Evolutionary conservation across 1,139 yeast species (phyloP).

Genomic region (Candida sanyaensis): DNA sequence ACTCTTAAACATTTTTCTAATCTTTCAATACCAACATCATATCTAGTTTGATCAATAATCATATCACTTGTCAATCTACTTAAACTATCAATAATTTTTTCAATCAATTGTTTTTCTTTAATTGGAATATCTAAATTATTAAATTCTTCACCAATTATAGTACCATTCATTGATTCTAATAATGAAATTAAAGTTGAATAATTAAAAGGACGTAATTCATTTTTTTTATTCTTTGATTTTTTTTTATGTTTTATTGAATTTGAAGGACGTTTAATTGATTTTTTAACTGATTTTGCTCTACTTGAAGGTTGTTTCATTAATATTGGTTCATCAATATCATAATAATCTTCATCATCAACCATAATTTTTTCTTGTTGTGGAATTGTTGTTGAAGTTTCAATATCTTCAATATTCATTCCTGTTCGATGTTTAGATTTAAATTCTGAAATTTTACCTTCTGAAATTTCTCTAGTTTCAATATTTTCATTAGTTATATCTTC

Average conservation of each 20-base stretch:
- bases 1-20: slow-evolving; percentile 80
- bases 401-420: background rate
- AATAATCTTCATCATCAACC: slow-evolving; percentile 34
- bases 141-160: slow-evolving; percentile 69
- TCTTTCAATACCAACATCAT: slow-evolving; percentile 78
- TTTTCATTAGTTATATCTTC: background rate
- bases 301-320: slow-evolving; percentile 29
- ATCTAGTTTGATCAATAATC: slow-evolving; percentile 78
- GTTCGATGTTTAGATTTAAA: background rate
- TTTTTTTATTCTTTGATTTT: slow-evolving; percentile 13
- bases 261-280: slow-evolving; percentile 25
- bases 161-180: slow-evolving; percentile 64
- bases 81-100: slow-evolving; percentile 81
- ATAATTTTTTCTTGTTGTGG: background rate
- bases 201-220: slow-evolving; percentile 51
- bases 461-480: background rate
- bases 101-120: slow-evolving; percentile 77
- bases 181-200: slow-evolving; percentile 59
- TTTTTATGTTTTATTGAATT: slow-evolving; percentile 18
- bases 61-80: slow-evolving; percentile 87
- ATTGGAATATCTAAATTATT: slow-evolving; percentile 71
- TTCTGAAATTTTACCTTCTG: too few species aligned
- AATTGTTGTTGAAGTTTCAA: background rate
- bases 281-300: slow-evolving; percentile 38
- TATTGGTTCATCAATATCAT: slow-evolving; percentile 40